Percentiles rank a stretch among this genome's conserved stretches.
These are phyloP conservation scores for Mortierella alpina DNA, from an alignment of 192 early-diverging fungal species.

Conservation along the genomic window DNA sequence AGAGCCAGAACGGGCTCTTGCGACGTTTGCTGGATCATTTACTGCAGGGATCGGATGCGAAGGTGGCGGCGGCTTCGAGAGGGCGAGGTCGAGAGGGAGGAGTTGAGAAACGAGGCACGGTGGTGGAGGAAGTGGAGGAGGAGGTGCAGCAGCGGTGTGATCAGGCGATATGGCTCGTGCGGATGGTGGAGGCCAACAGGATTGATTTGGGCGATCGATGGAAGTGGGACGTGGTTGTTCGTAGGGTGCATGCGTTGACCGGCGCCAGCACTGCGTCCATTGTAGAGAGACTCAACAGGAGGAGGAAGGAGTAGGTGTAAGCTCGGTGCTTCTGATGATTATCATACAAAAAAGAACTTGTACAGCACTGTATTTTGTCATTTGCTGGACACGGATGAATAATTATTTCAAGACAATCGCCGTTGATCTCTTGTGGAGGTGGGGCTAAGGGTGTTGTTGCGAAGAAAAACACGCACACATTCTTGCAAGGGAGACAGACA, in stretches of 20 bases:
- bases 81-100: background rate
- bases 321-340: background rate
- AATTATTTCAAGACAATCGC: too few species aligned
- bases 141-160: constrained; percentile 14
- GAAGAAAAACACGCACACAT: too few species aligned
- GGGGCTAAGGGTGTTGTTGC: too few species aligned
- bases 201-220: constrained; percentile 32
- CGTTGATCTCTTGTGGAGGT: too few species aligned
- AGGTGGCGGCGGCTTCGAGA: background rate
- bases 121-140: background rate
- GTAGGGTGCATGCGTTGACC: constrained; percentile 18
- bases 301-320: background rate
- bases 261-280: constrained; percentile 3
- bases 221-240: constrained; percentile 34
- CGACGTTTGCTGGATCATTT: constrained; percentile 38
- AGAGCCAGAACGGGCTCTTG: constrained; percentile 39
- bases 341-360: too few species aligned
- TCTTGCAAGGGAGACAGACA: too few species aligned
- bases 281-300: constrained; percentile 6
- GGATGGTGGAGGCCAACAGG: constrained; percentile 22
- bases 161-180: constrained; percentile 38
- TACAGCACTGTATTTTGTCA: background rate
- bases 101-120: background rate
- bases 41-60: background rate
- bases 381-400: background rate